Conservation (phyloP, 2,329 filamentous ascomycete genomes). For the Dothiorella sarmentorum region DNA sequence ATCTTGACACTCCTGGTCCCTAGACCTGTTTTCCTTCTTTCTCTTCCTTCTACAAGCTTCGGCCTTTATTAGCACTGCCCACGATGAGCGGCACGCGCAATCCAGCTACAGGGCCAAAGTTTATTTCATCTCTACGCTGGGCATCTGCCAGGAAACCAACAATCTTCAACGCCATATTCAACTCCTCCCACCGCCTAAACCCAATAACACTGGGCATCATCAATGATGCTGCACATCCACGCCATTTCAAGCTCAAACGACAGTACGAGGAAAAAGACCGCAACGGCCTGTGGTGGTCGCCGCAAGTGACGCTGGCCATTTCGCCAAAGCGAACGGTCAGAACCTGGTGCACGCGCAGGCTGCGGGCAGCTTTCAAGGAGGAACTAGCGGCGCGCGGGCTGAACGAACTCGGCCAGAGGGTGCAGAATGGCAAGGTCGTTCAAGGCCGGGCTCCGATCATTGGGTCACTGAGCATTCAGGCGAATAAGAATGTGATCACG, state of each 20-base stretch:
- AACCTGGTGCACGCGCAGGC: slow-evolving; percentile 30
- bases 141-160: neutral
- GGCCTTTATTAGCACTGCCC: no score
- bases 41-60: neutral
- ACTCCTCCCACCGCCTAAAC: neutral
- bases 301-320: slow-evolving; percentile 24
- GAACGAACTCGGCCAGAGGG: slow-evolving; percentile 24
- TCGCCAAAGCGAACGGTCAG: slow-evolving; percentile 33
- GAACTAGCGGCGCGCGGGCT: slow-evolving; percentile 31
- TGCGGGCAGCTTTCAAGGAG: slow-evolving; percentile 31
- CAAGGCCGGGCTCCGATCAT: slow-evolving; percentile 15
- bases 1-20: neutral
- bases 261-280: slow-evolving; percentile 17
- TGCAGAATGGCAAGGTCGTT: slow-evolving; percentile 5
- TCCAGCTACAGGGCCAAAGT: neutral
- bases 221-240: neutral
- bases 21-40: neutral
- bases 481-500: slow-evolving; percentile 24
- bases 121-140: neutral
- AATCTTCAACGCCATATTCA: neutral
- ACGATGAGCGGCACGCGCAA: neutral
- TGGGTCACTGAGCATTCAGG: slow-evolving; percentile 25
- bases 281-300: slow-evolving; percentile 34
- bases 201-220: neutral
- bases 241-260: neutral